These are phyloP conservation scores for Infundibulicybe gibba DNA, from an alignment of 768 basidiomycete species.

Conservation along the genomic window DNA sequence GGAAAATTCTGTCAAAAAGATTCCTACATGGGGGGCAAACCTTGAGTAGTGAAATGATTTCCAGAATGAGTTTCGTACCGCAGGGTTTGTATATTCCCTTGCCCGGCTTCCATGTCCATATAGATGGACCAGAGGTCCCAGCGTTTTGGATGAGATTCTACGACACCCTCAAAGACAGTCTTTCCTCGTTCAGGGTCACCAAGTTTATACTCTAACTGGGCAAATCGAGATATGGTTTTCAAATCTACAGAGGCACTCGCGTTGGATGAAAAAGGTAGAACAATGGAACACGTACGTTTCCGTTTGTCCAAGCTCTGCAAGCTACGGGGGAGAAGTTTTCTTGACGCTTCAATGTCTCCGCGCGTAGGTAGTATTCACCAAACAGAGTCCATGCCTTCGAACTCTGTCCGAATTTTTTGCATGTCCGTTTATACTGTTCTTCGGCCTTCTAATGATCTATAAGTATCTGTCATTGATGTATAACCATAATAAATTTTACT, in stretches of 20 bases:
- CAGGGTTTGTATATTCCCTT: slow-evolving; percentile 73
- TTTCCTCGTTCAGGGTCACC: slow-evolving; percentile 94
- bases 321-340: slow-evolving; percentile 82
- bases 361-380: slow-evolving; percentile 78
- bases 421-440: slow-evolving; percentile 82
- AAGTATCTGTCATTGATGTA: neutral
- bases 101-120: slow-evolving; percentile 91
- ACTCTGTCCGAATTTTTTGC: slow-evolving; percentile 92
- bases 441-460: slow-evolving; percentile 70
- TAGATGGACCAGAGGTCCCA: slow-evolving; percentile 97
- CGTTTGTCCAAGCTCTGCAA: slow-evolving; percentile 90
- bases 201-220: slow-evolving; percentile 90
- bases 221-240: slow-evolving; percentile 94
- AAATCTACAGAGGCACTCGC: slow-evolving; percentile 55
- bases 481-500: slow-evolving; percentile 35
- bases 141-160: slow-evolving; percentile 93
- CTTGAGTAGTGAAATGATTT: no score
- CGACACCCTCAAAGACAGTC: slow-evolving; percentile 94
- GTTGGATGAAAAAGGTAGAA: neutral
- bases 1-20: slow-evolving; percentile 81
- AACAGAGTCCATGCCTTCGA: slow-evolving; percentile 93
- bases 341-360: slow-evolving; percentile 73
- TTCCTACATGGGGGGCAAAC: slow-evolving; percentile 40
- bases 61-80: slow-evolving; percentile 41
- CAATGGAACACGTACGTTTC: slow-evolving; percentile 59